Base-by-base conservation (phyloP, 305 asterid species). In the Fraxinus velutina region DNA sequence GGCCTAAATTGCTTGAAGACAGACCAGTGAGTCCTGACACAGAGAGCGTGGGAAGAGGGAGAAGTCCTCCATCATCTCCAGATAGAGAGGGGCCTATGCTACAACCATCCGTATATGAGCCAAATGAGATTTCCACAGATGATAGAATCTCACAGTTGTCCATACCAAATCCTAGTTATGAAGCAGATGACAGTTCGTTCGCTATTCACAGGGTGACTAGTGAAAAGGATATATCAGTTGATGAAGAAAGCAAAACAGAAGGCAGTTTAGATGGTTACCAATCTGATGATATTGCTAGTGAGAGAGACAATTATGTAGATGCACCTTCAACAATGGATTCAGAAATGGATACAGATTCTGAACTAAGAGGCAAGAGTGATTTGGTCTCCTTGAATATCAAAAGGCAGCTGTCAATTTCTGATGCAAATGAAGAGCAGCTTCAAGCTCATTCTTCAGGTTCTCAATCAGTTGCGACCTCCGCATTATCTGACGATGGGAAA, bases 321-420 rank as follows among this genome's bases (percentile, higher is more conserved):
- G 98, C 97, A 64, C 92, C 96, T 71, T 85, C 94, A 77, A 87
- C 91, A 73, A 91, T 94, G 86, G 98, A 89, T 72, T 87, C 90
- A 0, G 94, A 92, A 86, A 82, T 29, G 88, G 82, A 93, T 73
- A 87, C 93, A 44, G 97, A 91, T 66, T 88, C 90, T 0, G 94
- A 92, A 81, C 30, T 88, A 82, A 91, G 90, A 90, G 73, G 84
- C 84, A 91, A 80, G 89, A 79, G 66, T 75, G 88, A 87, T 83
- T 81, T 85, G 76, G 84, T 79, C 85, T 83, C 87, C 78, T 75
- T 88, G 78, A 76, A 55, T 82, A 80, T 82, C 75, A 83, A 85
- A 86, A 88, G 77, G 42, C 86, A 82, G 77, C 82, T 87, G 42
- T 22, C 75, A 4, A 47, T 33, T 24, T 76, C 79, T 47, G 66